Evolutionary conservation across 75 land plant species (phyloP).

Genomic region (Sequoia sempervirens): DNA sequence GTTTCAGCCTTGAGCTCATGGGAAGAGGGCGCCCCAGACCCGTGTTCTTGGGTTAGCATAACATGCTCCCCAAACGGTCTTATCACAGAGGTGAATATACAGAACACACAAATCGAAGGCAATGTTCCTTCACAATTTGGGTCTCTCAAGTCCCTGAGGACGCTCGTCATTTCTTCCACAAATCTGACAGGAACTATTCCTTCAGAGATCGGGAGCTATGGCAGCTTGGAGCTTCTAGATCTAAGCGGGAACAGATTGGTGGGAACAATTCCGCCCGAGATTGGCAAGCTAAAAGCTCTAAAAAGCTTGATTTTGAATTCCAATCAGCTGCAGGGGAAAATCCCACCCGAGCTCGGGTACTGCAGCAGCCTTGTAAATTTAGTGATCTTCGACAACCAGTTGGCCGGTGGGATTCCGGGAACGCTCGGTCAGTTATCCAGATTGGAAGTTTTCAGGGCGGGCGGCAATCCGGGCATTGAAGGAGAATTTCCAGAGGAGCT

Average conservation of each 20-base stretch:
- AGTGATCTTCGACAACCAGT: conserved; percentile 28
- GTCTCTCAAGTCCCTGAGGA: conserved; percentile 20
- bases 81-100: conserved; percentile 38
- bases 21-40: conserved; percentile 34
- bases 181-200: conserved; percentile 36
- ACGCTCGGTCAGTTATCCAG: conserved; percentile 29
- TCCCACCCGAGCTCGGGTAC: conserved; percentile 22
- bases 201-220: conserved; percentile 13
- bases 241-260: conserved; percentile 27
- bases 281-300: conserved; percentile 23
- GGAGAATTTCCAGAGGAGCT: conserved; percentile 74
- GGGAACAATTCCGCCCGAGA: conserved; percentile 30
- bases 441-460: conserved; percentile 27
- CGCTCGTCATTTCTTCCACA: conserved; percentile 34
- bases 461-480: conserved; percentile 39
- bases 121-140: conserved; percentile 38
- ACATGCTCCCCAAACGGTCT: conserved; percentile 32
- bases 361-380: conserved; percentile 22
- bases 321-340: conserved; percentile 26
- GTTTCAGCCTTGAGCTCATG: not conserved
- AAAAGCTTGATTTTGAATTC: conserved; percentile 16
- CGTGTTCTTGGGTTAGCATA: conserved; percentile 68
- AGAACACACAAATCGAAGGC: conserved; percentile 26
- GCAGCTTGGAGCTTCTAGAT: conserved; percentile 22
- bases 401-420: conserved; percentile 30